Evolutionary conservation across 768 basidiomycete genomes (phyloP).

Genomic region (Mycena capillaripes): DNA sequence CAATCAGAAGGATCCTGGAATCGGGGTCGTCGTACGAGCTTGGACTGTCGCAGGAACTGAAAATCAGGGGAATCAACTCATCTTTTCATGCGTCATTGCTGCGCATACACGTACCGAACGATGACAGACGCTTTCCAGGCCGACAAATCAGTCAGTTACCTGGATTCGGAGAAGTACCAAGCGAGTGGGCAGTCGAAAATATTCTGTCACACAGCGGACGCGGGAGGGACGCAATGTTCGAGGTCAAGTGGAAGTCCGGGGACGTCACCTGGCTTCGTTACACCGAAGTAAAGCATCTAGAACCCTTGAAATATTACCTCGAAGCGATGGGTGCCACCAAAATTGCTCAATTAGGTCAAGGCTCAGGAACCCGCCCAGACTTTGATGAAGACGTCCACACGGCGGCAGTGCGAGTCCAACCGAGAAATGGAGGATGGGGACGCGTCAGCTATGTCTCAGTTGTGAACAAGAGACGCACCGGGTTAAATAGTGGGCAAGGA

Average conservation of each 20-base stretch:
- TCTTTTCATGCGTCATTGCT: background rate
- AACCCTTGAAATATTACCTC: constrained; percentile 33
- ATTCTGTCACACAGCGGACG: background rate
- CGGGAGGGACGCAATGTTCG: constrained; percentile 24
- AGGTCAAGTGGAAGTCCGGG: constrained; percentile 39
- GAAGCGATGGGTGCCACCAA: constrained; percentile 21
- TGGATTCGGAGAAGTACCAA: constrained; percentile 30
- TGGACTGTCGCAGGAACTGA: background rate
- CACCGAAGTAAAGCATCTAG: constrained; percentile 23
- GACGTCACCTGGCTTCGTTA: constrained; percentile 40
- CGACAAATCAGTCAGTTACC: constrained; percentile 33
- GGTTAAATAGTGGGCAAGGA: background rate
- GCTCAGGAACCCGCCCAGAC: background rate
- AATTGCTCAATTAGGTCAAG: background rate
- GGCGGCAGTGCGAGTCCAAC: background rate
- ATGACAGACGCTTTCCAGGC: constrained; percentile 44
- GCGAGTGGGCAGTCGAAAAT: constrained; percentile 33
- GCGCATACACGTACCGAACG: constrained; percentile 32
- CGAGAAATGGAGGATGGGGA: background rate
- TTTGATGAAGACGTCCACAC: constrained; percentile 6
- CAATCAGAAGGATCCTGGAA: background rate
- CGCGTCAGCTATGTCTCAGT: background rate
- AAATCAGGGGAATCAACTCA: background rate
- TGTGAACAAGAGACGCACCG: background rate
- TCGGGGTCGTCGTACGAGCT: background rate